Evolutionary conservation across 306 rosid species (phyloP).

Genomic region (Macrotyloma uniflorum): DNA sequence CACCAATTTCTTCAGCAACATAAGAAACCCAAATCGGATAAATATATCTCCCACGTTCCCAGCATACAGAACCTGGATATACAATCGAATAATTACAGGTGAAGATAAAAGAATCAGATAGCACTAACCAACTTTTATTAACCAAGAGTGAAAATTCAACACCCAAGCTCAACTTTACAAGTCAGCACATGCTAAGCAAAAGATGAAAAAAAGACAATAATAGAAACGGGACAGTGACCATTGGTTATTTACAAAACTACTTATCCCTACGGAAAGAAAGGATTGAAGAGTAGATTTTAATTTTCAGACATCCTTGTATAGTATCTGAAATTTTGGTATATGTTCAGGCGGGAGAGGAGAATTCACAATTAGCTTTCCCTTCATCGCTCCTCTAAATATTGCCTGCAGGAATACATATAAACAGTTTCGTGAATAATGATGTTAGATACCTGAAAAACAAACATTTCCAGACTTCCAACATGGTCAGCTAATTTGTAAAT

Average conservation of each 20-base stretch:
- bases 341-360: constrained; percentile 74
- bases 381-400: constrained; percentile 87
- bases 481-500: not conserved
- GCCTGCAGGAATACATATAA: constrained; percentile 51
- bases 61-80: too few species aligned
- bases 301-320: constrained; percentile 62
- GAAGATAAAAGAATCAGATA: not conserved
- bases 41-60: too few species aligned
- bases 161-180: not conserved
- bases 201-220: not conserved
- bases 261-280: not conserved
- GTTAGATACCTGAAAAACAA: not conserved
- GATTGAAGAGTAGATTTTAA: not conserved
- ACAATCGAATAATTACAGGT: too few species aligned
- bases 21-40: too few species aligned
- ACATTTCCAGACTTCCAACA: not conserved
- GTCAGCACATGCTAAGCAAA: not conserved
- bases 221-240: not conserved
- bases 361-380: constrained; percentile 79
- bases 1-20: too few species aligned
- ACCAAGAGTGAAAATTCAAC: not conserved
- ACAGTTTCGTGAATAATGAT: constrained; percentile 25
- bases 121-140: not conserved
- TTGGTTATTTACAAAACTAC: not conserved
- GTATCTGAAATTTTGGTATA: constrained; percentile 72